Evolutionary conservation across 2,329 filamentous ascomycete genomes (phyloP).

Genomic region (Pseudogymnoascus sp.): DNA sequence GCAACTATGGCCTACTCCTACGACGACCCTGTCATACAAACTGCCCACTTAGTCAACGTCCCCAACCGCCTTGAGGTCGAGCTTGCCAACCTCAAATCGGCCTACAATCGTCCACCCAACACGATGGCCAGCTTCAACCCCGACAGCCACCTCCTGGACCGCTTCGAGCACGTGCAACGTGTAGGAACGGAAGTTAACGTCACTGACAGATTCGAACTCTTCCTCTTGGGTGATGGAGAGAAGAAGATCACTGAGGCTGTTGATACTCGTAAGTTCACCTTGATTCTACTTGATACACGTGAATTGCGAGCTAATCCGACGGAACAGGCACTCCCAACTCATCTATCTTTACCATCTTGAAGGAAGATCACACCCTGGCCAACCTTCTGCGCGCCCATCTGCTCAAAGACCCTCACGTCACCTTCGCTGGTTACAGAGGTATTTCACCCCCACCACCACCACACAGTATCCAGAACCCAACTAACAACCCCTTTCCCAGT

Average conservation of each 20-base stretch:
- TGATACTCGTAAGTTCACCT: conserved; percentile 67
- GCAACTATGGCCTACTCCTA: neutral
- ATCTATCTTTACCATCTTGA: conserved; percentile 91
- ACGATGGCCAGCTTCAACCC: conserved; percentile 4
- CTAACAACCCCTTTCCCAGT: conserved; percentile 19
- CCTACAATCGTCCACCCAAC: conserved; percentile 11
- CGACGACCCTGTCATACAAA: neutral
- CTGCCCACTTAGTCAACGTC: neutral
- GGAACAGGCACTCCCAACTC: conserved; percentile 76
- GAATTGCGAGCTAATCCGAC: conserved; percentile 8
- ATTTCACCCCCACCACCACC: conserved; percentile 33
- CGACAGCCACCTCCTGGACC: neutral
- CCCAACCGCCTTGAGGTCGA: conserved; percentile 1
- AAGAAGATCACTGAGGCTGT: conserved; percentile 86
- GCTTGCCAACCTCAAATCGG: neutral
- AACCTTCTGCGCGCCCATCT: conserved; percentile 84
- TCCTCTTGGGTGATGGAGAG: conserved; percentile 77
- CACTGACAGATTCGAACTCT: conserved; percentile 73
- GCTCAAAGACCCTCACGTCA: conserved; percentile 71
- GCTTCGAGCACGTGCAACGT: conserved; percentile 2
- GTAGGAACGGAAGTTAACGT: conserved; percentile 22
- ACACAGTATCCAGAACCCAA: conserved; percentile 4
- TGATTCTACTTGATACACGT: conserved; percentile 10
- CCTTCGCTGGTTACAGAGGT: conserved; percentile 90
- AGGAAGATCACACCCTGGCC: conserved; percentile 92